Percentiles rank a stretch among this genome's conserved stretches.
phyloP scores from a whole-genome alignment of 140 eudicot genomes.

The Senecio squalidus region DNA sequence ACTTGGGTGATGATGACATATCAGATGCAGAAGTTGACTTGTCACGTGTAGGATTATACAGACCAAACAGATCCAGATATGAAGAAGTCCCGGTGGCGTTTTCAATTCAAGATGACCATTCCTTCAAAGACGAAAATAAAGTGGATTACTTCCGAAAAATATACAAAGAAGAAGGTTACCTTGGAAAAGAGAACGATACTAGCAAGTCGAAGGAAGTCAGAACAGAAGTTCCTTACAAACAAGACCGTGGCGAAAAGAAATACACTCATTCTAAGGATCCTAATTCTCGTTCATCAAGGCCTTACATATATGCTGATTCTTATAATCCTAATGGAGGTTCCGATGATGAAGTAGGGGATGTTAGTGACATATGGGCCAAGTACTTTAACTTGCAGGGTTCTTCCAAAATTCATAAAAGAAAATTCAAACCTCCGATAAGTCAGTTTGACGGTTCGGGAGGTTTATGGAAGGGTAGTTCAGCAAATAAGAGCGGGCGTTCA shows the following conservation, averaged over 20 bases:
- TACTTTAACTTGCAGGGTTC: conserved; percentile 46
- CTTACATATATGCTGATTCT: conserved; percentile 31
- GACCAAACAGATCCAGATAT: conserved; percentile 38
- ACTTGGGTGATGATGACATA: conserved; percentile 57
- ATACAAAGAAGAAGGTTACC: conserved; percentile 29
- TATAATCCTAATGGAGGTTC: conserved; percentile 32
- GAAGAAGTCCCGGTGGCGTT: conserved; percentile 59
- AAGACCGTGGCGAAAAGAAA: conserved; percentile 19
- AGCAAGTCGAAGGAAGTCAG: conserved; percentile 32
- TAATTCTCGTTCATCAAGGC: conserved; percentile 31
- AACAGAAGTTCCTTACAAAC: conserved; percentile 30
- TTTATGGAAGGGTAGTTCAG: conserved; percentile 36
- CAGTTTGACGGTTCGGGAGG: conserved; percentile 29
- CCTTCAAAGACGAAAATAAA: conserved; percentile 29
- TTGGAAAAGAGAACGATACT: conserved; percentile 26
- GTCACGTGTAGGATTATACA: conserved; percentile 50
- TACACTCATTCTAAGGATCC: conserved; percentile 35
- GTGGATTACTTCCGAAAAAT: conserved; percentile 28
- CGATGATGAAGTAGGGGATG: conserved; percentile 28
- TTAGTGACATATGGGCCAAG: conserved; percentile 45
- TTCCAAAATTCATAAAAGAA: conserved; percentile 24
- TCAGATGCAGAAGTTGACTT: conserved; percentile 56
- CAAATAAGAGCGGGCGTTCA: conserved; percentile 25
- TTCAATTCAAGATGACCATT: conserved; percentile 68
- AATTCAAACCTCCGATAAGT: conserved; percentile 26